Percentiles rank a stretch among this genome's conserved stretches.
Conservation (phyloP, 495 filamentous ascomycete species). For the Aspergillus indologenus region DNA sequence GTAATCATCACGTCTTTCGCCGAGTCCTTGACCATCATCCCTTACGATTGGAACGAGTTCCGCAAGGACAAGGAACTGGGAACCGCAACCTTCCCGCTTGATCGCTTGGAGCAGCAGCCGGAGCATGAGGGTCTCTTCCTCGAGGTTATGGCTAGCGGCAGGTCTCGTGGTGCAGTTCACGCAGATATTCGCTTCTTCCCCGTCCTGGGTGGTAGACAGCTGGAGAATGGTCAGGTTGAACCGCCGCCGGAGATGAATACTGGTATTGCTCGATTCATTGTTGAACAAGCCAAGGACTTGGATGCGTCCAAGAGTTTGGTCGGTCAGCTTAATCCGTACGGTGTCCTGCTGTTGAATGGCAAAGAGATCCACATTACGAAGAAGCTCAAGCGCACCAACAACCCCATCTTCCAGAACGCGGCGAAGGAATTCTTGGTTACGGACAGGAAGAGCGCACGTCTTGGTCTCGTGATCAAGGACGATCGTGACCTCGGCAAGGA, state of each 20-base stretch:
- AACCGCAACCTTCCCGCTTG: conserved; percentile 75
- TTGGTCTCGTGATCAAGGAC: conserved; percentile 92
- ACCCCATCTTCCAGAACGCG: conserved; percentile 87
- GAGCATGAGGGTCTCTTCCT: conserved; percentile 82
- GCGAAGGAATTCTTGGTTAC: conserved; percentile 92
- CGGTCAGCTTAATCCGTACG: conserved; percentile 88
- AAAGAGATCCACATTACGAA: conserved; percentile 81
- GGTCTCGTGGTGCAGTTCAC: conserved; percentile 73
- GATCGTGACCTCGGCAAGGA: conserved; percentile 83
- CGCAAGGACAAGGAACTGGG: conserved; percentile 97
- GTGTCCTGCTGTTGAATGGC: conserved; percentile 78
- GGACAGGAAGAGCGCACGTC: conserved; percentile 80
- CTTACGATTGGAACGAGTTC: conserved; percentile 93
- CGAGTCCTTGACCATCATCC: conserved; percentile 74
- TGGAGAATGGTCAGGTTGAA: conserved; percentile 72
- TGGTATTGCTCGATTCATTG: conserved; percentile 86
- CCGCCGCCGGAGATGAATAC: conserved; percentile 86
- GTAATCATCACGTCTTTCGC: conserved; percentile 87
- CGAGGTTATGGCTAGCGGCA: conserved; percentile 80
- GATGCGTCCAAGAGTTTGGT: conserved; percentile 87
- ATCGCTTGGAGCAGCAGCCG: conserved; percentile 68
- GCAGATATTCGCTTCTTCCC: conserved; percentile 94
- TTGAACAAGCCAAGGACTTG: conserved; percentile 94
- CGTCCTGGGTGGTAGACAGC: conserved; percentile 67
- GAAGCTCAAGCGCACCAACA: conserved; percentile 93